phyloP scores from a whole-genome alignment of 225 moss, liverwort and hornwort genomes.

The Bryum argenteum region DNA sequence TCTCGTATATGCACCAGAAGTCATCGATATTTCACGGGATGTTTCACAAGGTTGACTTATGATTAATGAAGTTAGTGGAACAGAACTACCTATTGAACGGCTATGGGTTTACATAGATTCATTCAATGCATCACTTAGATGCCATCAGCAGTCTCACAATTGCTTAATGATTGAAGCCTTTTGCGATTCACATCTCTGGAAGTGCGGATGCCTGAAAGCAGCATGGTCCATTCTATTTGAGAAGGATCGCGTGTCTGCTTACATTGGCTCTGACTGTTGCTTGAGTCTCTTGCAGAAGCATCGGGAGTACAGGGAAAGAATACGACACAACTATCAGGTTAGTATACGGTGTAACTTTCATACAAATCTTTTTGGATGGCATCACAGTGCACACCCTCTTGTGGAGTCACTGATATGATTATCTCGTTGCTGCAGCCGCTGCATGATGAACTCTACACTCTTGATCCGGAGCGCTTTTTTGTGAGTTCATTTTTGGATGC shows the following conservation, averaged over 20 bases:
- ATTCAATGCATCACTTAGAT: background rate
- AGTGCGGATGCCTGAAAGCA: background rate
- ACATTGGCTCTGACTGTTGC: slow-evolving; percentile 25
- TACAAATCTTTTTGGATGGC: background rate
- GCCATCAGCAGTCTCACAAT: background rate
- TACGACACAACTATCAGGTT: slow-evolving; percentile 90
- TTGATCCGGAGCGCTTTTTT: slow-evolving; percentile 92
- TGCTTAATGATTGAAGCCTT: background rate
- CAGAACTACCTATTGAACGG: background rate
- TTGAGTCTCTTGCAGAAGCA: slow-evolving; percentile 70
- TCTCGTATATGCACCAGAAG: background rate
- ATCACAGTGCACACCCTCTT: background rate
- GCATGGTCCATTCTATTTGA: background rate
- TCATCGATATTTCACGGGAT: background rate
- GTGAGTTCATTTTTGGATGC: slow-evolving; percentile 89
- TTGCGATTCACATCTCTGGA: background rate
- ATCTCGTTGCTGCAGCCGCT: slow-evolving; percentile 62
- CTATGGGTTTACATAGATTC: no score
- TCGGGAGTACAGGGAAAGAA: slow-evolving; percentile 94
- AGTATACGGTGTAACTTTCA: background rate
- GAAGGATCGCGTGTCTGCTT: background rate
- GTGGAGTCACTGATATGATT: slow-evolving; percentile 6
- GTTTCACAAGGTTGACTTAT: background rate
- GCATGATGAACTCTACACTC: slow-evolving; percentile 90
- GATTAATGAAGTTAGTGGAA: no score